Evolutionary conservation across 2,329 filamentous ascomycete species (phyloP).

Genomic region (Herpotrichia juniperi): DNA sequence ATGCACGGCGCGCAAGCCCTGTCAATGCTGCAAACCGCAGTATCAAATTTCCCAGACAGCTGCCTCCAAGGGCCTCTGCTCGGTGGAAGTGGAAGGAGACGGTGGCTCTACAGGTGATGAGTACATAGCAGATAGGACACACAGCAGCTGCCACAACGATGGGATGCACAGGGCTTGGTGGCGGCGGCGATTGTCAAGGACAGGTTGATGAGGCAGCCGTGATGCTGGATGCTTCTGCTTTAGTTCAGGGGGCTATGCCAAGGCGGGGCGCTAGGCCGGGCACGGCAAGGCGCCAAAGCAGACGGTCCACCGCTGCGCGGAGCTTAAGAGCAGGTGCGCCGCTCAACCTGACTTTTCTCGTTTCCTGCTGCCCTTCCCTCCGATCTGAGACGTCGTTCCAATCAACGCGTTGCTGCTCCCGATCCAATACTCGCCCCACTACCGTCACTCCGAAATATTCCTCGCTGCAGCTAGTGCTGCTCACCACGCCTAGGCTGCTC

Average conservation of each 20-base stretch:
- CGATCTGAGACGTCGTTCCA: constrained; percentile 28
- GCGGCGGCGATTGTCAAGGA: not conserved
- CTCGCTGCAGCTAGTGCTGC: not conserved
- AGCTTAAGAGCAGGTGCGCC: constrained; percentile 23
- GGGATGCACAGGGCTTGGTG: not conserved
- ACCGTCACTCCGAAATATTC: constrained; percentile 11
- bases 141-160: too few species aligned
- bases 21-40: too few species aligned
- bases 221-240: constrained; percentile 9
- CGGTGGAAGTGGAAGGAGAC: too few species aligned
- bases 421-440: constrained; percentile 33
- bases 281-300: not conserved
- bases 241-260: constrained; percentile 21
- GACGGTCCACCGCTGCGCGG: constrained; percentile 21
- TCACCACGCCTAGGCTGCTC: constrained; percentile 3
- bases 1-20: too few species aligned
- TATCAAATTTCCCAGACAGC: too few species aligned
- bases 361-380: constrained; percentile 28
- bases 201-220: not conserved
- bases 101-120: too few species aligned
- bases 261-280: constrained; percentile 2
- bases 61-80: not conserved
- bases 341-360: constrained; percentile 20
- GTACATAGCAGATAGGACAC: too few species aligned
- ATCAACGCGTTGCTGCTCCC: constrained; percentile 40